Conservation (phyloP, 2,329 filamentous ascomycete genomes). For the Meredithiella fracta region DNA sequence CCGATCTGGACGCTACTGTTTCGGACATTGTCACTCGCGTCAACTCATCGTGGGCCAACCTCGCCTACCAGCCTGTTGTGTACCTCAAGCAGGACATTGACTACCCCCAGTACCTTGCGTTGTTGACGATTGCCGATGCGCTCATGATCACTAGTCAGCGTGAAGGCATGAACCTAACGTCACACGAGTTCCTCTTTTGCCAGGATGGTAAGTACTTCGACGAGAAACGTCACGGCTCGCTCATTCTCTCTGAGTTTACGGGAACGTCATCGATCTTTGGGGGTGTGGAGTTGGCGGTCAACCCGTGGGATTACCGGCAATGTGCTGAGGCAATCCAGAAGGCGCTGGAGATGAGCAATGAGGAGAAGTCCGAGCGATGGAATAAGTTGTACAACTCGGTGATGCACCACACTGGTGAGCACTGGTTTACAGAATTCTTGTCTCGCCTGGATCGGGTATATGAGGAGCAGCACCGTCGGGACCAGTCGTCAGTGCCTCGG, state of each 20-base stretch:
- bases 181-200: constrained; percentile 84
- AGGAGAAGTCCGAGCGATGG: constrained; percentile 63
- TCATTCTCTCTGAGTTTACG: constrained; percentile 91
- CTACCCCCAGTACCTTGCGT: constrained; percentile 81
- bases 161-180: constrained; percentile 94
- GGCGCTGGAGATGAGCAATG: constrained; percentile 62
- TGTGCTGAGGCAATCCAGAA: constrained; percentile 73
- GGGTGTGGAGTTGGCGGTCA: constrained; percentile 66
- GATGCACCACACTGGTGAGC: constrained; percentile 63
- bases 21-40: constrained; percentile 90
- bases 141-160: constrained; percentile 90
- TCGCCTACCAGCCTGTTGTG: constrained; percentile 82
- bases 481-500: constrained; percentile 73
- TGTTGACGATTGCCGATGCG: constrained; percentile 76
- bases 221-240: constrained; percentile 66
- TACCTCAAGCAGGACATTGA: constrained; percentile 92
- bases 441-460: constrained; percentile 57
- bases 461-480: constrained; percentile 68
- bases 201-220: constrained; percentile 61
- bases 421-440: constrained; percentile 70
- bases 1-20: constrained; percentile 72
- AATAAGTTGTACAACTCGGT: constrained; percentile 55
- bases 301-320: constrained; percentile 87
- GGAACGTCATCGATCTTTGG: constrained; percentile 77
- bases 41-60: constrained; percentile 77